Evolutionary conservation across 148 eudicot species (phyloP), one percentile per base, ranked within the genome.

Genomic region (Fagopyrum tataricum): DNA sequence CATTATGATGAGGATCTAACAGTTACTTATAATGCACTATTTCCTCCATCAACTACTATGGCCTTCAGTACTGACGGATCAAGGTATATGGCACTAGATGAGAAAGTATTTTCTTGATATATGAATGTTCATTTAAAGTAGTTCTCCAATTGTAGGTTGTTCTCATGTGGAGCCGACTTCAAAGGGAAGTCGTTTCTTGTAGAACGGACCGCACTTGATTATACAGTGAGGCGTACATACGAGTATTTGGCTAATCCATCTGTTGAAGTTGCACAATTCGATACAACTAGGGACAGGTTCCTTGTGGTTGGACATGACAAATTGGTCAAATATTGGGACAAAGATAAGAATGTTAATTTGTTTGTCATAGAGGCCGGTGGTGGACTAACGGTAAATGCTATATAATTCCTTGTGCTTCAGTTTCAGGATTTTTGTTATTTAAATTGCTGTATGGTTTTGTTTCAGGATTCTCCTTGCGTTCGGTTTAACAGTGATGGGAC

Each of bases 1-100:
- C 91, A 91, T 77, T 97, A 91, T 77, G 82, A 83, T 79, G 14
- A 78, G 85, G 98, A 97, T 76, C 86, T 96, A 37, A 84, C 96
- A 81, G 96, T 90, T 71, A 92, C 91, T 82, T 95, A 95, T 82
- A 92, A 89, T 86, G 96, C 98, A 8, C 97, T 97, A n/a, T 96
- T 96, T 75, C 97, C 80, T 84, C 85, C 93, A 44, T 85, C 96
- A 61, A 89, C 88, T 41, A 86, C 82, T 62, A 88, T 95, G 98
- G 87, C 91, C 47, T 91, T 91, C 77, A 91, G 92, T 78, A 88
- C 96, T 75, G 98, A 95, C 82, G 98, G 98, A 23, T 76, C 87
- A 79, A 87, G 98, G 97, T 93, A 76, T 42, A 70, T 41, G 68
- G 23, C 13, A 55, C 6, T n/a, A n/a, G n/a, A n/a, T n/a, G n/a